These are phyloP conservation scores for Dendrobium catenatum DNA, from an alignment of 106 monocot genomes.

Conservation along the genomic window DNA sequence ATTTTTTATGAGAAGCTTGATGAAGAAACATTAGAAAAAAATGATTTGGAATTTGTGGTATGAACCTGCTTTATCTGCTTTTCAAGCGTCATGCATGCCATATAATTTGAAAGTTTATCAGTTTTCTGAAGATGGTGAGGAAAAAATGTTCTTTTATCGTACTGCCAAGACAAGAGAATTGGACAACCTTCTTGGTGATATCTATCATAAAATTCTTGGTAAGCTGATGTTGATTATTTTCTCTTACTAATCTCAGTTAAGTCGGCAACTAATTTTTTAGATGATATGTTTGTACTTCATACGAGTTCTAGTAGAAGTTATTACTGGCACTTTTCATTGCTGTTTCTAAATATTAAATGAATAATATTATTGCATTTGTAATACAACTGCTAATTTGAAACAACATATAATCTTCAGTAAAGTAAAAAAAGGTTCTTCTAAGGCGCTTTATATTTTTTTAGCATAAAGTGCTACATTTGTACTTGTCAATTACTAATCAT, in stretches of 20 bases:
- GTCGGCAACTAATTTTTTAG: neutral
- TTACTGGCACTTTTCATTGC: neutral
- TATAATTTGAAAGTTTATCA: conserved; percentile 26
- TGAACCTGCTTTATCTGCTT: conserved; percentile 7
- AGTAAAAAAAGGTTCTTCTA: neutral
- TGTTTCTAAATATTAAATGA: neutral
- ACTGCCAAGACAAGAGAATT: conserved; percentile 87
- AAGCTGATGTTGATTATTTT: conserved; percentile 13
- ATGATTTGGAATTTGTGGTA: conserved; percentile 91
- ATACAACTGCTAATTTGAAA: neutral
- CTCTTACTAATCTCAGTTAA: neutral
- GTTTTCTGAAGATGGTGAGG: conserved; percentile 90
- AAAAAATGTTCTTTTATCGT: conserved; percentile 82
- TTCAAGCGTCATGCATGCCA: neutral
- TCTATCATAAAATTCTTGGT: conserved; percentile 99
- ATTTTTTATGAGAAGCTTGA: conserved; percentile 65
- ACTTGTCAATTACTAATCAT: neutral
- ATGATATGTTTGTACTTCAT: neutral
- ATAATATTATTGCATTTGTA: neutral
- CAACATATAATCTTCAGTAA: neutral
- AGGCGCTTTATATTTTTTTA: neutral
- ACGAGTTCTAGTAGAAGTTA: neutral
- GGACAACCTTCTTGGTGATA: conserved; percentile 91
- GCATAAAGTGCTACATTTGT: neutral
- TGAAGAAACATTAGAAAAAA: conserved; percentile 40